Evolutionary conservation across 495 filamentous ascomycete genomes (phyloP).

Genomic region (Penicillium canariense): DNA sequence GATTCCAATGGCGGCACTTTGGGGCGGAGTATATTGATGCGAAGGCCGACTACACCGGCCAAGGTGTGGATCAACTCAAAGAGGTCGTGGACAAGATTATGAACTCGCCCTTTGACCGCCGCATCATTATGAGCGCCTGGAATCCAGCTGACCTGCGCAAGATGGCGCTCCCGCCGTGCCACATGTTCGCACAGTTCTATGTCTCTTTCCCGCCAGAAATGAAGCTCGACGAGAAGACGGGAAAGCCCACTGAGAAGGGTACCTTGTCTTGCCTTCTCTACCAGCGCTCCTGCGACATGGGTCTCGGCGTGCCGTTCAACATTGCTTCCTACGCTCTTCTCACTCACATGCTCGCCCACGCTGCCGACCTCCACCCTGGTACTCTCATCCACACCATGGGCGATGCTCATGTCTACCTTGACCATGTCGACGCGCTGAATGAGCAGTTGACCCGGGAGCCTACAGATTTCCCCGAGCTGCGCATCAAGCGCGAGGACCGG

Average conservation of each 20-base stretch:
- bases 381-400: constrained; percentile 92
- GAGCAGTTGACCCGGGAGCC: constrained; percentile 79
- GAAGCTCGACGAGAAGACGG: constrained; percentile 31
- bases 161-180: constrained; percentile 96
- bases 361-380: constrained; percentile 76
- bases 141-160: constrained; percentile 80
- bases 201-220: constrained; percentile 67
- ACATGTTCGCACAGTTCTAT: constrained; percentile 99
- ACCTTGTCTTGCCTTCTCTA: constrained; percentile 82
- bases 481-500: constrained; percentile 61
- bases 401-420: constrained; percentile 90
- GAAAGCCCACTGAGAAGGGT: constrained; percentile 50
- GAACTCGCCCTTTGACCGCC: constrained; percentile 78
- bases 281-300: constrained; percentile 96
- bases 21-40: constrained; percentile 83
- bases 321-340: constrained; percentile 91
- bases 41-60: constrained; percentile 76
- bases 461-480: constrained; percentile 73
- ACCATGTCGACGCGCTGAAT: constrained; percentile 85
- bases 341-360: constrained; percentile 90
- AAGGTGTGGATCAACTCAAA: constrained; percentile 89
- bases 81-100: constrained; percentile 80
- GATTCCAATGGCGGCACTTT: constrained; percentile 99
- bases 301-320: constrained; percentile 95
- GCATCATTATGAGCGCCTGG: constrained; percentile 90